phyloP scores from a whole-genome alignment of 1,284 basidiomycete species.

The Apiotrichum sp. region DNA sequence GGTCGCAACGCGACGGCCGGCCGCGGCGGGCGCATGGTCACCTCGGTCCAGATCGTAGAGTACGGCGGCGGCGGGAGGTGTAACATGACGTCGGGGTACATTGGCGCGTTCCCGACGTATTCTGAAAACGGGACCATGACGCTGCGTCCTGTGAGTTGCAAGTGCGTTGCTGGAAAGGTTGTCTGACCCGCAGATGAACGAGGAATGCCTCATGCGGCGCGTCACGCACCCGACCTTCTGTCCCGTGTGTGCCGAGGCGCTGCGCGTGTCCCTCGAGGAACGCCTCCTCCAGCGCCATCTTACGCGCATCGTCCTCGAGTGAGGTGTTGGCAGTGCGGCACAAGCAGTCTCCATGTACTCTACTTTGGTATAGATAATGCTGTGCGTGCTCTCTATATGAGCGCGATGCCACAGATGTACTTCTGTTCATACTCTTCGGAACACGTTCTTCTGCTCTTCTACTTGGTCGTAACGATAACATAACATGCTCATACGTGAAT shows the following conservation, averaged over 20 bases:
- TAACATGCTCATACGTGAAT: no score
- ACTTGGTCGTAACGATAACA: no score
- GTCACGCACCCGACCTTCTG: conserved; percentile 60
- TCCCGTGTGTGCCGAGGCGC: conserved; percentile 64
- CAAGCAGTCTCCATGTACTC: no score
- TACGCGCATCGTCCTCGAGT: conserved; percentile 9
- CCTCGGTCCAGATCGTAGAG: conserved; percentile 69
- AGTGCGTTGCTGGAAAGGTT: no score
- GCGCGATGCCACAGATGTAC: no score
- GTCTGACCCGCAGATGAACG: conserved; percentile 54
- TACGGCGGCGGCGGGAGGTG: conserved; percentile 64
- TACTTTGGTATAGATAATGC: no score
- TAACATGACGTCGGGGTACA: conserved; percentile 55
- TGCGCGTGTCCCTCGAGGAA: conserved; percentile 37
- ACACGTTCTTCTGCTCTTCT: no score
- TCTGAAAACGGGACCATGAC: conserved; percentile 29
- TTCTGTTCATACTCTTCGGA: no score
- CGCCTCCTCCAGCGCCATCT: conserved; percentile 25
- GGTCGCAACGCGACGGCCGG: conserved; percentile 53
- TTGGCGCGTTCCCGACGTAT: conserved; percentile 69
- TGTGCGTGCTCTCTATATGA: no score
- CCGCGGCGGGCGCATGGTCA: conserved; percentile 55
- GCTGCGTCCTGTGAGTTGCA: conserved; percentile 33
- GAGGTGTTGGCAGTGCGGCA: no score
- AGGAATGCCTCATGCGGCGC: conserved; percentile 74